Evolutionary conservation across 148 eudicot genomes (phyloP), one percentile per base, ranked within the genome.

Genomic region (Dianthus caryophyllus): DNA sequence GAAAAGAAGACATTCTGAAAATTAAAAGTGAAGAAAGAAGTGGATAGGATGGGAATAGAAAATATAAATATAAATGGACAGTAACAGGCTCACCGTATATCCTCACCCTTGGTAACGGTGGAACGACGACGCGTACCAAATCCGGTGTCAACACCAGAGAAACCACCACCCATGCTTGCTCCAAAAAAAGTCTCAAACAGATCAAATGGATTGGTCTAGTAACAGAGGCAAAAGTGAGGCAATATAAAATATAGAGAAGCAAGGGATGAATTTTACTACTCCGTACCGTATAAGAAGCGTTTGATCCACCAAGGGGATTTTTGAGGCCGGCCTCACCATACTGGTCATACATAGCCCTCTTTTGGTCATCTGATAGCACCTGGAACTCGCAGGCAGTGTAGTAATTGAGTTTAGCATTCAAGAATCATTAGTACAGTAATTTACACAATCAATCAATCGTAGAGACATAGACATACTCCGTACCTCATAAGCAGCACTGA

Each of bases 351-450:
- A 94, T 68, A 69, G 96, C 86, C 81, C 99, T 84, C 76, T 90
- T 90, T 74, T 90, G 82, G 78, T 94, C 99, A 86, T 94, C 99
- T 88, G 97, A 94, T 88, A 90, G 82, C 75, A 94, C 96, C 99
- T 94, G 97, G n/a, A n/a, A n/a, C n/a, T n/a, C n/a, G n/a, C n/a
- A n/a, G n/a, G 81, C 88, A 88, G 78, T 78, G 54, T 64, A 56
- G 48, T 27, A 80, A 74, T 68, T 85, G 26, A 30, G 1, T 30
- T 39, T 10, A 39, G 6, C 10, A 30, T 26, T 46, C 18, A 64
- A 20, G 1, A 14, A 55, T 48, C 26, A 13, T 33, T 33, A 33
- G 38, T 33, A 33, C 3, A 2, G 15, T 33, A 11, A 39, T 29
- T n/a, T n/a, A 47, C 16, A 62, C 31, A 52, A n/a, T 29, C 47